Evolutionary conservation across 2,329 filamentous ascomycete genomes (phyloP).

Genomic region (Colletotrichum destructivum): DNA sequence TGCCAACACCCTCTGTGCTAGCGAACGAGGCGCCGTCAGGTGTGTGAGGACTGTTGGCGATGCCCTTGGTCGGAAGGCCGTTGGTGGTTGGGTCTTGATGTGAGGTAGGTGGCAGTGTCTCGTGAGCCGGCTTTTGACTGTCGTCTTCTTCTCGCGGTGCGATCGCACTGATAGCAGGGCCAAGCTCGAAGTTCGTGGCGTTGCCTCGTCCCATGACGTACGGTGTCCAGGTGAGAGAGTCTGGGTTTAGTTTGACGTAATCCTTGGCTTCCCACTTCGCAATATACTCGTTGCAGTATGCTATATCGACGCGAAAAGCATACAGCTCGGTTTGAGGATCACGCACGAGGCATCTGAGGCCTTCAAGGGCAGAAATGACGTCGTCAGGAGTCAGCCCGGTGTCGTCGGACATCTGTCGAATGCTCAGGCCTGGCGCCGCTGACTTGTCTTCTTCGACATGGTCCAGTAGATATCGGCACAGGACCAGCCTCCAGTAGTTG

Average conservation of each 20-base stretch:
- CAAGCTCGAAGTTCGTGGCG: slow-evolving; percentile 86
- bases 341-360: slow-evolving; percentile 87
- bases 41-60: background rate
- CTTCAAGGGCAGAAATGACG: slow-evolving; percentile 93
- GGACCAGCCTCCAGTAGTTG: slow-evolving; percentile 93
- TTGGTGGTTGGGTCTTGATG: slow-evolving; percentile 1
- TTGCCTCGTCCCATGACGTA: slow-evolving; percentile 95
- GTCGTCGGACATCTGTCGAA: slow-evolving; percentile 83
- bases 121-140: slow-evolving; percentile 55
- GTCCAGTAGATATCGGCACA: slow-evolving; percentile 86
- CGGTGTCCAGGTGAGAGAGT: slow-evolving; percentile 91
- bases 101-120: slow-evolving; percentile 23
- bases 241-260: slow-evolving; percentile 87
- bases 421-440: slow-evolving; percentile 64
- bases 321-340: slow-evolving; percentile 92
- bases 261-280: slow-evolving; percentile 90
- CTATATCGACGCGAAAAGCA: slow-evolving; percentile 87
- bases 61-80: background rate
- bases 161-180: slow-evolving; percentile 85
- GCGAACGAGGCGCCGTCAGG: slow-evolving; percentile 23
- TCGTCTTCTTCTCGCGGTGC: slow-evolving; percentile 87
- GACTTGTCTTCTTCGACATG: slow-evolving; percentile 58
- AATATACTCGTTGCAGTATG: slow-evolving; percentile 90
- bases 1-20: slow-evolving; percentile 51
- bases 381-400: slow-evolving; percentile 98